Evolutionary conservation across 2,329 filamentous ascomycete species (phyloP), one percentile per base, ranked within the genome.

Genomic region (Botrytis porri): DNA sequence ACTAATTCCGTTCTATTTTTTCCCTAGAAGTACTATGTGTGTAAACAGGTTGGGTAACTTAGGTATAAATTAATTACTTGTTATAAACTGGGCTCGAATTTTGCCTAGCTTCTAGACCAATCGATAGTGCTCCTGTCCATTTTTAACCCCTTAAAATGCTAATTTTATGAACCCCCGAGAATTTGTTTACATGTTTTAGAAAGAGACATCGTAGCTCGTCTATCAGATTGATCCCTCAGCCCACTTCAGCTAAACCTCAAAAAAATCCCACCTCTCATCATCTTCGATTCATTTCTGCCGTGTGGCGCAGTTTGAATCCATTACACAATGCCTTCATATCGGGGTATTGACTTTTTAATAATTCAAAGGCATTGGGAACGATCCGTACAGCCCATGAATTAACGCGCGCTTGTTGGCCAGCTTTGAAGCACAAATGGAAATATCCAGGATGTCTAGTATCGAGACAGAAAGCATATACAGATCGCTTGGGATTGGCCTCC

Each of bases 341-440:
- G 0, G 96, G 95, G 81, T 99, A 99, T 70, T 92, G 89, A 77
- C 93, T 92, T 77, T 92, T 93, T 83, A 94, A 90, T 79, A 99
- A 87, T 84, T 98, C 94, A 80, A 95, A 99, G 8, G 93, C 96
- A 79, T 97, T 93, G 3, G 96, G 96, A 29, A 98, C 92, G 54
- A 98, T 91, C 78, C 96, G 95, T 76, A 99, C 93, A 8, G 90
- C 89, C 91, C 95, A 95, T 64, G 89, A 90, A 75, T 92, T 90
- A 70, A 95, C 89, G 62, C 86, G 87, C 4, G 93, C 92, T 66
- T 87, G 86, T 78, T 91, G 88, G 75, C 93, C 95, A 37, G 94
- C 93, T 85, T 98, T 98, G 89, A 98, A 99, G 85, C 94, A 97
- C 59, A 99, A 88, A 84, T 90, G 92, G 84, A 99, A 99, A 85